These are phyloP conservation scores for Backusella tarrabulga DNA, from an alignment of 192 early-diverging fungal genomes.

Conservation along the genomic window DNA sequence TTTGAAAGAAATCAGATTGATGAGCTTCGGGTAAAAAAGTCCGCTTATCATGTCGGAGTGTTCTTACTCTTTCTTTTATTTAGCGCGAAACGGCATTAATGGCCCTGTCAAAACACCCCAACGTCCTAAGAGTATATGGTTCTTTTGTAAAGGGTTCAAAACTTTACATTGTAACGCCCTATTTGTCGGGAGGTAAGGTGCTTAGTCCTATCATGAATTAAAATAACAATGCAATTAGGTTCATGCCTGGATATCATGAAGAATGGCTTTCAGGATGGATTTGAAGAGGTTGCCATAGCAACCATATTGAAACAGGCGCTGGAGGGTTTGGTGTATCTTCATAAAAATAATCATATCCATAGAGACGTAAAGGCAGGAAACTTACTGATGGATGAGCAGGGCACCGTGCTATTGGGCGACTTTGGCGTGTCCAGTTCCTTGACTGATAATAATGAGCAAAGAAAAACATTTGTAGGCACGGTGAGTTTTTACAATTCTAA, in stretches of 20 bases:
- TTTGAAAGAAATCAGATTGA: conserved; percentile 93
- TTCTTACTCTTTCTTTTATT: background rate
- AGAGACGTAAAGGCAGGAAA: conserved; percentile 74
- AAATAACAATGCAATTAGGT: conserved; percentile 38
- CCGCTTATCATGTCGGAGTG: background rate
- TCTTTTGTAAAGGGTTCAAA: conserved; percentile 81
- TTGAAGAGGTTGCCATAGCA: conserved; percentile 78
- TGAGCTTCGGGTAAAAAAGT: conserved; percentile 67
- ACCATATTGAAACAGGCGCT: conserved; percentile 79
- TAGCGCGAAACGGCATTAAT: conserved; percentile 85
- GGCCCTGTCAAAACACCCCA: conserved; percentile 81
- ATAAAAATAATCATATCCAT: conserved; percentile 66
- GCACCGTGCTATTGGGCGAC: conserved; percentile 62
- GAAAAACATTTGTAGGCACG: conserved; percentile 79
- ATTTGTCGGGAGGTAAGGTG: conserved; percentile 56
- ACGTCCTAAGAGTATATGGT: conserved; percentile 78
- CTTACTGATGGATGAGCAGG: conserved; percentile 63
- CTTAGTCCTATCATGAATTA: background rate
- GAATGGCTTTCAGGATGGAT: conserved; percentile 71
- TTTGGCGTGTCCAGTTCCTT: conserved; percentile 70
- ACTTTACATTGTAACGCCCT: conserved; percentile 83
- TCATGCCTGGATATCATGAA: conserved; percentile 91
- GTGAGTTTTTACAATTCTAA: conserved; percentile 19
- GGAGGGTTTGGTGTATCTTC: conserved; percentile 64
- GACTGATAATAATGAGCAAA: conserved; percentile 59